Base-by-base conservation (phyloP, 2,329 filamentous ascomycete species). In the Thelonectria rubi region DNA sequence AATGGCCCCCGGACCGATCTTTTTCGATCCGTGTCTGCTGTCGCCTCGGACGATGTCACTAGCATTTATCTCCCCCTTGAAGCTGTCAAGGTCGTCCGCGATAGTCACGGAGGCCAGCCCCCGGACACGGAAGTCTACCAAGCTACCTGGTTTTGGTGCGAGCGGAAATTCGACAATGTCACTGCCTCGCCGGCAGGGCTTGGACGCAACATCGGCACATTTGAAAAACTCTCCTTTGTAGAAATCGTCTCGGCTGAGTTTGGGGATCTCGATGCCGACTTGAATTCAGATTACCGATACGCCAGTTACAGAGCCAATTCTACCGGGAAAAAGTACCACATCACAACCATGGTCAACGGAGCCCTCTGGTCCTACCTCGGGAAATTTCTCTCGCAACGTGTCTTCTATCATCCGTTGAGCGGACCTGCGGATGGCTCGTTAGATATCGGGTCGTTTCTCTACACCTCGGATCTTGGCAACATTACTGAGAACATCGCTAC, bases 61-160 rank as follows among this genome's bases (percentile, higher is more conserved):
- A 6, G 20, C 8, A 8, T 1, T 7, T 52, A 40, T 18, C 34
- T 52, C 5, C 8, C 32, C 10, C 24, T 52, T 3, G 15, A 40
- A 20, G 49, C 34, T 10, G 20, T 52, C 3, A 42, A 42, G 34
- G 15, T 24, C 14, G 10, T n/a, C 11, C 6, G 20, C 11, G 3
- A 52, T 20, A 4, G 11, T 12, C 2, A 14, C 37, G 14, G 49
- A 24, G 5, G 10, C 10, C 9, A 30, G 15, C n/a, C 12, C 15
- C 50, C 50, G 7, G 15, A 4, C 5, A 24, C 10, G 1, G 39
- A 45, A 32, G 39, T 53, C 9, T 53, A 43, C 24, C 39, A 43
- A 20, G 39, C 39, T 11, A 53, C 26, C 20, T 53, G 50, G 39
- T 53, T 34, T 14, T 53, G 50, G 39, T 45, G 50, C 8, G 39